Percentiles rank a stretch among this genome's conserved stretches.
phyloP scores from a whole-genome alignment of 2,329 filamentous ascomycete genomes.

The Massarina eburnea region DNA sequence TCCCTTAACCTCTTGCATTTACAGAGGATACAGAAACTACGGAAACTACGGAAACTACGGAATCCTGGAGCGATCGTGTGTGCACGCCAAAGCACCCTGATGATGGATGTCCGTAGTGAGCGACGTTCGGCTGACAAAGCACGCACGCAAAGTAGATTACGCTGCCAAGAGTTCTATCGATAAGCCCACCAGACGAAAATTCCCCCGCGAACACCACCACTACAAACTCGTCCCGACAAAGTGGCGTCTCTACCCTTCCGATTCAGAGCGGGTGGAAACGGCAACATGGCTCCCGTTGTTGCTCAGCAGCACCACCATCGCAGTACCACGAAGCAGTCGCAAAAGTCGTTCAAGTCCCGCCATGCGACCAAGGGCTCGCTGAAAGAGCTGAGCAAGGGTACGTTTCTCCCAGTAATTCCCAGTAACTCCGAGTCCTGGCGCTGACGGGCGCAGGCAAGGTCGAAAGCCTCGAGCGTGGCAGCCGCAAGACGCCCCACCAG shows the following conservation, averaged over 20 bases:
- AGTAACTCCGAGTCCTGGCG: neutral
- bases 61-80: too few relatives aligned
- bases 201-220: neutral
- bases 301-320: slow-evolving; percentile 75
- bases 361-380: slow-evolving; percentile 86
- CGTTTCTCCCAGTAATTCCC: neutral
- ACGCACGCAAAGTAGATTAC: neutral
- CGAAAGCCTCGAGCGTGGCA: slow-evolving; percentile 67
- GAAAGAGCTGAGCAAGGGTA: slow-evolving; percentile 84
- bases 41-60: too few relatives aligned
- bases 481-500: slow-evolving; percentile 87
- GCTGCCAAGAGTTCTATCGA: slow-evolving; percentile 18
- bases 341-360: slow-evolving; percentile 91
- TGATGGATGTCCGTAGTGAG: too few relatives aligned
- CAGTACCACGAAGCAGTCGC: slow-evolving; percentile 82
- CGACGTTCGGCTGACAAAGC: neutral
- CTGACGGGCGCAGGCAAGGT: slow-evolving; percentile 67
- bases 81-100: too few relatives aligned
- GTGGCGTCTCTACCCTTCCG: slow-evolving; percentile 64
- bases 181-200: slow-evolving; percentile 17
- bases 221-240: slow-evolving; percentile 16
- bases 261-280: slow-evolving; percentile 74
- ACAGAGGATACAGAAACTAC: too few relatives aligned
- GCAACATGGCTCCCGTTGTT: slow-evolving; percentile 69
- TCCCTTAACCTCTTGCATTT: too few relatives aligned